Base-by-base conservation (phyloP, 495 filamentous ascomycete species). In the Aspergillus leporis region DNA sequence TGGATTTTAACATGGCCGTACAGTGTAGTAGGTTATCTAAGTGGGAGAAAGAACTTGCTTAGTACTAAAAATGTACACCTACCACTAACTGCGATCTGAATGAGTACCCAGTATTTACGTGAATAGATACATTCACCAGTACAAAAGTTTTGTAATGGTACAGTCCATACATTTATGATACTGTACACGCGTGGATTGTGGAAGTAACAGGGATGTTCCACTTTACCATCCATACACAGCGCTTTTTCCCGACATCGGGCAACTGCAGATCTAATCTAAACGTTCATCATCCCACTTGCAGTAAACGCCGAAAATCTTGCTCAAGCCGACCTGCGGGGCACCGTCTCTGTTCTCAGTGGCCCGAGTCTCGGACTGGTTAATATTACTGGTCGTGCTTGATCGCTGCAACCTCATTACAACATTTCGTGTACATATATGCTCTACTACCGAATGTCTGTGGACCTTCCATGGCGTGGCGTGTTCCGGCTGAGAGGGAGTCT, bases 241-340 rank as follows among this genome's bases (percentile, higher is more conserved):
- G 13, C 7, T 12, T 47, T 51, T 56, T 67, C 28, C 62, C 62
- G 62, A 65, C 65, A 65, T 68, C 65, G 62, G 65, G 62, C 61
- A 34, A 61, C 52, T 49, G 59, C 57, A 59, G 65, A 67, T 68
- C 65, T 65, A 68, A 65, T 65, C 62, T 65, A 58, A 64, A 55
- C 55, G 49, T 61, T 48, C 58, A 61, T 63, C 62, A 63, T 65
- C 59, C 59, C 65, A 67, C 59, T 57, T 61, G 56, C 56, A 56
- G 50, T 51, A 55, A 55, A 50, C 45, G 32, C 46, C 53, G 19
- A 58, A 21, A 51, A 45, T 47, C 22, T 38, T 55, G 25, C 31
- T 46, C 32, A 31, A 28, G 28, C 30, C 43, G 52, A 43, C n/a
- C 38, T 48, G 53, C 53, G 53, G 59, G 47, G 49, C 25, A 6